Base-by-base conservation (phyloP, 2,329 filamentous ascomycete genomes). In the Macrophomina pseudophaseolina region DNA sequence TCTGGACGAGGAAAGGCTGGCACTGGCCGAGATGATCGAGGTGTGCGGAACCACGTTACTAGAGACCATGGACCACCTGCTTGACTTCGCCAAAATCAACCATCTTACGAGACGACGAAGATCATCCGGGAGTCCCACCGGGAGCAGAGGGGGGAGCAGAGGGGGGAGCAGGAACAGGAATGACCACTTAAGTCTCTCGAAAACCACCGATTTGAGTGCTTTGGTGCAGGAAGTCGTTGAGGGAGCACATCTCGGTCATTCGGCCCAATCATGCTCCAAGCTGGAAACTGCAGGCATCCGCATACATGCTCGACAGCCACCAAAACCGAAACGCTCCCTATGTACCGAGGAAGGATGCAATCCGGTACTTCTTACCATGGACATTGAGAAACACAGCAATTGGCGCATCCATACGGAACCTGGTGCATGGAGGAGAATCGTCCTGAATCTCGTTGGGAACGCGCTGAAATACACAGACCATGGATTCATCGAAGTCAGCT, bases 1-100 rank as follows among this genome's bases (percentile, higher is more conserved):
- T 14, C 75, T 75, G 7, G 78, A 79, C 60, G 71, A 75, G 1
- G 76, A 80, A 42, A 77, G 84, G 56, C 71, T 74, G 66, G 80
- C 76, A 40, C 78, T 85, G 46, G 75, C 83, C 0, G 80, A 78
- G 3, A 85, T 82, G 70, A 76, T 86, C 8, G 81, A 84, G 28
- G 80, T 78, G 0, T 86, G 84, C 44, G 83, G 82, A 0, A 73
- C 80, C 6, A 86, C 84, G 1, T 70, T 86, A 5, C 71, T 86
- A 14, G 83, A 84, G 44, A 84, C 84, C 66, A 74, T 82, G 63
- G 71, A 80, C 38, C 77, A 80, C 58, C 71, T 82, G 4, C 74
- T 83, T 4, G 81, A 83, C 69, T 82, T 76, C 68, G 76, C 75
- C 67, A 83, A 83, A 64, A 82, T 82, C 71, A 81, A 82, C 68